Base-by-base conservation (phyloP, 768 basidiomycete genomes). In the Lentinula aciculospora region DNA sequence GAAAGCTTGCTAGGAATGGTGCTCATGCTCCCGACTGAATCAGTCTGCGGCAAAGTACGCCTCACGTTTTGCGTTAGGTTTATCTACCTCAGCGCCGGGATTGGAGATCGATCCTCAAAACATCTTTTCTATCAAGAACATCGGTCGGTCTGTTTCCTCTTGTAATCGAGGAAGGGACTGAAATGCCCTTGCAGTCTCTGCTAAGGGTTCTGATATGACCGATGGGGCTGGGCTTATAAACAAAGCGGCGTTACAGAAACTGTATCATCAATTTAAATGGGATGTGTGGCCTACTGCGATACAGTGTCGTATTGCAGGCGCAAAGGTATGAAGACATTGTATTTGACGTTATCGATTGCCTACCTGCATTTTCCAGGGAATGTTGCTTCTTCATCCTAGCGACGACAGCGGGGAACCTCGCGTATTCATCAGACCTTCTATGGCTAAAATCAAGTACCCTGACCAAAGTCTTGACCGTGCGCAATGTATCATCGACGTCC, bases 11-110 rank as follows among this genome's bases (percentile, higher is more conserved):
- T 23, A 57, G 3, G 1, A 23, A 13, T 27, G 7, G 4, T 34
- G 28, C 3, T n/a, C 27, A 21, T 31, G n/a, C n/a, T 62, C 39
- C 3, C 48, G 53, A 50, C 58, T 17, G 56, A 57, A 15, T 5
- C n/a, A 82, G 81, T 69, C 72, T 5, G 74, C 81, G 64, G 67
- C 74, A 3, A 83, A 83, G 64, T 83, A 78, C 76, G 70, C 72
- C 8, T 68, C 80, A 3, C 73, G 81, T 2, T 76, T 76, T 61
- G 72, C 76, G 0, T 70, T 83, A 5, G 80, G 77, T 0, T 61
- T 80, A 4, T 82, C 81, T 5, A 83, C 75, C 51, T 82, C 81
- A 4, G 69, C 76, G 15, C 81, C 82, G 5, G 79, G 74, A 0
- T 58, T 76, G 6, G 47, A 60, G 4, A 58, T 83, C 1, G 50